A percentile compares a stretch with the other conserved stretches of the same genome.
phyloP scores from a whole-genome alignment of 2,329 filamentous ascomycete species.

The Colletotrichum australisinense region DNA sequence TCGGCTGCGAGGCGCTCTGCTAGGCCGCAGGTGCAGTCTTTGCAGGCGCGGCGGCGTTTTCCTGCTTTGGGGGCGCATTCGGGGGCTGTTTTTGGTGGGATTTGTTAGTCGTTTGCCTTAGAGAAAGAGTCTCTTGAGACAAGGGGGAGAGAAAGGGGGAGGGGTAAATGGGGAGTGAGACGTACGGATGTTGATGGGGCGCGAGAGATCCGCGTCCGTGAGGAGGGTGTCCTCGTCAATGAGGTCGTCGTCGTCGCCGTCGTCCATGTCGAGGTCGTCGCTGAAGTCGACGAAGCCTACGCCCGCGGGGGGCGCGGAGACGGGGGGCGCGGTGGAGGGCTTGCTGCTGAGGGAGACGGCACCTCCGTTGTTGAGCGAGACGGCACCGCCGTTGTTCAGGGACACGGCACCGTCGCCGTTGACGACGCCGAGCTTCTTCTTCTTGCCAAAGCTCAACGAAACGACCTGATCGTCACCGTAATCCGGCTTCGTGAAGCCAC shows the following conservation, averaged over 20 bases:
- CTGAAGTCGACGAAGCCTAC: conserved; percentile 77
- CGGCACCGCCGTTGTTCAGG: not conserved
- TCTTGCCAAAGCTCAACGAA: conserved; percentile 55
- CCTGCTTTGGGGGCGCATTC: conserved; percentile 90
- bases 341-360: conserved; percentile 47
- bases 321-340: conserved; percentile 55
- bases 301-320: conserved; percentile 57
- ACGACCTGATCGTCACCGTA: conserved; percentile 66
- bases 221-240: conserved; percentile 93
- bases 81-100: conserved; percentile 62
- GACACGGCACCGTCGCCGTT: conserved; percentile 30
- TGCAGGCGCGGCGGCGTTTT: conserved; percentile 80
- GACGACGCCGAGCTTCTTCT: conserved; percentile 44
- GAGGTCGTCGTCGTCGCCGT: conserved; percentile 84
- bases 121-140: conserved; percentile 2
- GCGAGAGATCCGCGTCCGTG: conserved; percentile 84
- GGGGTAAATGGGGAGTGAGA: conserved; percentile 41
- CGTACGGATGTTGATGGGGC: conserved; percentile 84
- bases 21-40: conserved; percentile 96
- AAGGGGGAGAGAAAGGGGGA: too few species aligned
- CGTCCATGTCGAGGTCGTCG: conserved; percentile 64
- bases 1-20: conserved; percentile 72
- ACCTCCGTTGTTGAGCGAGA: not conserved
- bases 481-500: conserved; percentile 81
- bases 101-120: too few species aligned